Evolutionary conservation across 352 stramenopile genomes (phyloP).

Genomic region (Globisporangium canariense): DNA sequence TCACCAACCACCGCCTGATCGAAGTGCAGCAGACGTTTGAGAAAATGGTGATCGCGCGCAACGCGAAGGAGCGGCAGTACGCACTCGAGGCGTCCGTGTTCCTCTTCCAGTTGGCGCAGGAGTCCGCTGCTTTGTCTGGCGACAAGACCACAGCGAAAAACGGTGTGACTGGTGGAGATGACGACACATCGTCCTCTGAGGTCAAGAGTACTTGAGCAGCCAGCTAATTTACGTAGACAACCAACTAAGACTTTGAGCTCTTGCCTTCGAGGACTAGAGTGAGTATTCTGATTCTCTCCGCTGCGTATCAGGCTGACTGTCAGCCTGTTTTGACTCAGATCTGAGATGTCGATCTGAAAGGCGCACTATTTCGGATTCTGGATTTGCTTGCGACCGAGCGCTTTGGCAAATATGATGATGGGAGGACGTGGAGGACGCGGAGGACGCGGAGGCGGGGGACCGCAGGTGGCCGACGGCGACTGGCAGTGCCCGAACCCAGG

Average conservation of each 20-base stretch:
- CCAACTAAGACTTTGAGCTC: no score
- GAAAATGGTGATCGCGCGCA: constrained; percentile 53
- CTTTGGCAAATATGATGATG: constrained; percentile 23
- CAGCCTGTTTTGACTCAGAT: constrained; percentile 12
- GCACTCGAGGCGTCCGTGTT: constrained; percentile 58
- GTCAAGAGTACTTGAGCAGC: neutral
- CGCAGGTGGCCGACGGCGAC: constrained; percentile 64
- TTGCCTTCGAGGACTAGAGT: no score
- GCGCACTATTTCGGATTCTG: neutral
- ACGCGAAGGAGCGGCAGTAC: constrained; percentile 39
- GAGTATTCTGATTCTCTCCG: no score
- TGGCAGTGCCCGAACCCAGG: constrained; percentile 81
- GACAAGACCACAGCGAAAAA: constrained; percentile 8
- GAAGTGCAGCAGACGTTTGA: constrained; percentile 70
- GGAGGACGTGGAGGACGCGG: constrained; percentile 29
- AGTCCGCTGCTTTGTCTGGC: constrained; percentile 18
- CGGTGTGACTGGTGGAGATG: constrained; percentile 1
- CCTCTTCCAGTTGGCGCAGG: constrained; percentile 66
- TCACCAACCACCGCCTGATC: constrained; percentile 55
- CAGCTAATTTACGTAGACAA: neutral
- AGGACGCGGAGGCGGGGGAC: constrained; percentile 37
- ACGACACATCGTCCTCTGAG: neutral
- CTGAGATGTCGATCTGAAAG: neutral
- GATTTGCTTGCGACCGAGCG: neutral
- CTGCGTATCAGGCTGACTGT: no score